Percentiles rank a stretch among this genome's conserved stretches.
These are phyloP conservation scores for Sporothrix sp. DNA, from an alignment of 2,329 filamentous ascomycete genomes.

Conservation along the genomic window DNA sequence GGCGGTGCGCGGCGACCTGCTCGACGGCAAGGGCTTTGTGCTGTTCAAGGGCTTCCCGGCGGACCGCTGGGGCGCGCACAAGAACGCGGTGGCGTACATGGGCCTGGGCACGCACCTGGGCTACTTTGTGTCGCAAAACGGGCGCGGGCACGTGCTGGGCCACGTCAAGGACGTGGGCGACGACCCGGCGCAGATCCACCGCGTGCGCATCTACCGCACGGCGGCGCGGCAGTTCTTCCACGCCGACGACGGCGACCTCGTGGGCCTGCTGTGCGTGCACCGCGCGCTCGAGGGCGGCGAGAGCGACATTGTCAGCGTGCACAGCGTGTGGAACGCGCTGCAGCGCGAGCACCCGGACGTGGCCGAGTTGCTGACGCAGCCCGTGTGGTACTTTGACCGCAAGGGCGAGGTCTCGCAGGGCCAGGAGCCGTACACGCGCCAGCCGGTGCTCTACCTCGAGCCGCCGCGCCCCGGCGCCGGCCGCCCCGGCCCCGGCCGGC, in stretches of 20 bases:
- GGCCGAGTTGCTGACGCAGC: constrained; percentile 61
- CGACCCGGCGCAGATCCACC: constrained; percentile 70
- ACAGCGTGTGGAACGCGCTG: constrained; percentile 73
- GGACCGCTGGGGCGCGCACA: constrained; percentile 62
- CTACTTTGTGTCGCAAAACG: constrained; percentile 82
- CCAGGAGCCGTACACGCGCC: constrained; percentile 64
- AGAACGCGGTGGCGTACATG: constrained; percentile 84
- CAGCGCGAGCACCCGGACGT: constrained; percentile 69
- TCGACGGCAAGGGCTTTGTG: constrained; percentile 83
- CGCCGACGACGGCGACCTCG: constrained; percentile 71
- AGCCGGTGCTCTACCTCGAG: constrained; percentile 69
- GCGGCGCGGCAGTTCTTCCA: constrained; percentile 81
- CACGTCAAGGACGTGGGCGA: constrained; percentile 86
- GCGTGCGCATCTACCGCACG: constrained; percentile 83
- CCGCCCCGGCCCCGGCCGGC: constrained; percentile 33
- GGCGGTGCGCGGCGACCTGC: constrained; percentile 32
- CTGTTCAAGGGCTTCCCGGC: constrained; percentile 82
- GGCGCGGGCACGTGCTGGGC: constrained; percentile 72
- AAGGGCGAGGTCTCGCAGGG: constrained; percentile 73
- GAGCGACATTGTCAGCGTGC: constrained; percentile 68
- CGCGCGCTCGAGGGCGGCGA: constrained; percentile 73
- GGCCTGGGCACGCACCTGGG: constrained; percentile 76
- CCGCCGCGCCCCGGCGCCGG: constrained; percentile 52
- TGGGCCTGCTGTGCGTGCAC: constrained; percentile 73
- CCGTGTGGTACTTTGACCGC: constrained; percentile 86